A percentile compares a stretch with the other conserved stretches of the same genome.
Conservation (phyloP, 345 rosid genomes). For the Murraya koenigii region DNA sequence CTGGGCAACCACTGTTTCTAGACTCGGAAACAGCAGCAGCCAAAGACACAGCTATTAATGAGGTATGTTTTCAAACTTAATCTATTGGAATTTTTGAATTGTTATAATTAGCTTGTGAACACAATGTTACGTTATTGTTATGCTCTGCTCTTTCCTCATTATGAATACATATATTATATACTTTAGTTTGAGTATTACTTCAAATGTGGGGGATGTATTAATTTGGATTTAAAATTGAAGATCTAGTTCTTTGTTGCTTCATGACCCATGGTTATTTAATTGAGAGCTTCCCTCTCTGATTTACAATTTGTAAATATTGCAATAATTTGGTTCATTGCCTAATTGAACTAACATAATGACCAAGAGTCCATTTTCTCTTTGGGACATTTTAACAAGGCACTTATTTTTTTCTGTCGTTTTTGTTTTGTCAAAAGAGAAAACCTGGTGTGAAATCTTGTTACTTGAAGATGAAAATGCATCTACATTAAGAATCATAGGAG, state of each 20-base stretch:
- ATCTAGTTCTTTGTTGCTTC: neutral
- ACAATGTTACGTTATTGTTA: neutral
- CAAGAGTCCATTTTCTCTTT: neutral
- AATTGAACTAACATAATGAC: neutral
- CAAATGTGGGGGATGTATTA: neutral
- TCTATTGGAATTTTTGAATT: neutral
- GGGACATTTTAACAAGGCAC: neutral
- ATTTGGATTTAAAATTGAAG: neutral
- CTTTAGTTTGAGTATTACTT: neutral
- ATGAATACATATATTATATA: neutral
- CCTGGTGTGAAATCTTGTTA: neutral
- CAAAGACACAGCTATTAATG: slow-evolving; percentile 82
- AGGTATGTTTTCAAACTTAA: slow-evolving; percentile 36
- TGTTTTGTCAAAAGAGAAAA: neutral
- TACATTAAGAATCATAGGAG: neutral
- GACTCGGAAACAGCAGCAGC: slow-evolving; percentile 71
- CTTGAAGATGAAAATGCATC: neutral
- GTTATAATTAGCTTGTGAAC: neutral
- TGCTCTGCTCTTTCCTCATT: neutral
- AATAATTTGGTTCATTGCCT: neutral
- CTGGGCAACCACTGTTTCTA: slow-evolving; percentile 79
- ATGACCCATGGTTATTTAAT: neutral
- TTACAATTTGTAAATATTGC: neutral
- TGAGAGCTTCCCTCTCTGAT: neutral
- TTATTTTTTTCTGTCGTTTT: neutral